Evolutionary conservation across 139 green algal genomes (phyloP).

Genomic region (Chlorella sp.): DNA sequence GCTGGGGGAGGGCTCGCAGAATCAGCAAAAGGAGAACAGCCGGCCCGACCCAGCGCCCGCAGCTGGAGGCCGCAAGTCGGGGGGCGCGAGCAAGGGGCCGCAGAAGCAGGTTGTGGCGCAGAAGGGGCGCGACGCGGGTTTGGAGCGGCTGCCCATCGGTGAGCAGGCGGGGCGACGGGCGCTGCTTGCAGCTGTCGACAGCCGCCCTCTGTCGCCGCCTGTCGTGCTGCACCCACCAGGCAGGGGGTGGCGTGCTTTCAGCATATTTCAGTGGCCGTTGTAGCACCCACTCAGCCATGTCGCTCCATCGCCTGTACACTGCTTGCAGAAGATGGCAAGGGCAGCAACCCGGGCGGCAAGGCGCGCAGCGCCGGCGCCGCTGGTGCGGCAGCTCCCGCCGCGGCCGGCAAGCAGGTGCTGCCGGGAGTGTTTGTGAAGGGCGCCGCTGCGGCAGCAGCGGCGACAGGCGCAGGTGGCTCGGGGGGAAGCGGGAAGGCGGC

Average conservation of each 20-base stretch:
- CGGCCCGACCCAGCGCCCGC: neutral
- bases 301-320: neutral
- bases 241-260: too few species aligned
- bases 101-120: constrained; percentile 11
- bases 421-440: constrained; percentile 12
- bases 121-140: constrained; percentile 21
- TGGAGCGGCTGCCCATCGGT: constrained; percentile 31
- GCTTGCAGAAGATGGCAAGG: constrained; percentile 24
- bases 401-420: constrained; percentile 21
- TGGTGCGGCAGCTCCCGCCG: neutral
- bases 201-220: neutral
- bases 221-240: neutral
- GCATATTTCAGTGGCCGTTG: too few species aligned
- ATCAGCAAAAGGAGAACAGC: constrained; percentile 19
- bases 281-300: neutral
- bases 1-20: neutral
- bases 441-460: neutral
- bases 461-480: neutral
- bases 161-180: neutral
- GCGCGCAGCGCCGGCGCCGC: neutral
- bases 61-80: neutral
- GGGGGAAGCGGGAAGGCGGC: neutral
- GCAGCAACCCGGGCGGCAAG: neutral
- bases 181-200: neutral
- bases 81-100: neutral